These are phyloP conservation scores for Coemansia sp. DNA, from an alignment of 192 early-diverging fungal species.

Conservation along the genomic window DNA sequence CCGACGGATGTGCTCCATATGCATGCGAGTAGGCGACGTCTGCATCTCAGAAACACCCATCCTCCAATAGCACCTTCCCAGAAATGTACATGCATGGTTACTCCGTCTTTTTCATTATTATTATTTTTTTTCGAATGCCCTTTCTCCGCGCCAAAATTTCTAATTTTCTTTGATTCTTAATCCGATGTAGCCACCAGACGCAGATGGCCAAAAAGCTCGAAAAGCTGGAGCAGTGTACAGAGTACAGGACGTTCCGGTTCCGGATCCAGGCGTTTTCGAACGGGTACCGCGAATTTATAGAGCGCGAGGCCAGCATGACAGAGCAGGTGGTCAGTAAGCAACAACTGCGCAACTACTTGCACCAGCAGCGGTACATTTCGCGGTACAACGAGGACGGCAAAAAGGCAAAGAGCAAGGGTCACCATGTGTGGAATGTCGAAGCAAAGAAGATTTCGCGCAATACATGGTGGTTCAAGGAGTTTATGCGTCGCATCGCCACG, in stretches of 20 bases:
- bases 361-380: conserved; percentile 75
- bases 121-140: background rate
- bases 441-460: conserved; percentile 70
- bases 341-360: conserved; percentile 74
- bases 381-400: conserved; percentile 83
- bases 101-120: background rate
- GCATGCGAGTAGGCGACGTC: background rate
- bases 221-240: conserved; percentile 69
- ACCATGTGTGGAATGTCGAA: conserved; percentile 83
- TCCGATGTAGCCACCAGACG: conserved; percentile 66
- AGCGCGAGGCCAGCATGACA: conserved; percentile 61
- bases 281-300: conserved; percentile 72
- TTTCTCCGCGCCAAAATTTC: conserved; percentile 1
- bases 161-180: background rate
- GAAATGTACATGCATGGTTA: conserved; percentile 10
- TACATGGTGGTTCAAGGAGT: conserved; percentile 77
- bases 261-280: conserved; percentile 84
- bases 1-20: background rate
- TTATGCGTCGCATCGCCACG: conserved; percentile 69
- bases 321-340: conserved; percentile 68
- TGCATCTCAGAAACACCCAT: conserved; percentile 10
- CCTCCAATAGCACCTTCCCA: conserved; percentile 7
- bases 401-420: conserved; percentile 80
- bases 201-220: conserved; percentile 80
- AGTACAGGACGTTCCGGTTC: conserved; percentile 83